phyloP scores from a whole-genome alignment of 495 filamentous ascomycete genomes.

The Zalerion maritima region DNA sequence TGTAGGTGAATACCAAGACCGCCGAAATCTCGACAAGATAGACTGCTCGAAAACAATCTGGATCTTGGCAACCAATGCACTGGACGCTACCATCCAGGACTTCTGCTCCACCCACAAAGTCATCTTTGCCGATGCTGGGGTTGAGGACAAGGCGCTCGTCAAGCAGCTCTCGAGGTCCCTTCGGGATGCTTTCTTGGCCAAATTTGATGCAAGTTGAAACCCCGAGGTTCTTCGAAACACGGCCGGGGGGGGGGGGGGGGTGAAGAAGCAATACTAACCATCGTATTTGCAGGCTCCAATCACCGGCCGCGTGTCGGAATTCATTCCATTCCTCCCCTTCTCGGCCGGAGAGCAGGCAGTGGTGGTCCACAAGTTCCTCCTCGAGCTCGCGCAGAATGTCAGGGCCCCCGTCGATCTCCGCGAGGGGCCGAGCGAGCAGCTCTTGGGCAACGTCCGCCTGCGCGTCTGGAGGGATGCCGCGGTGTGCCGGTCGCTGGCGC shows the following conservation, averaged over 20 bases:
- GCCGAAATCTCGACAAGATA: slow-evolving; percentile 22
- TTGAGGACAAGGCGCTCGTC: slow-evolving; percentile 12
- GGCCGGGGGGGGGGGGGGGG: no score
- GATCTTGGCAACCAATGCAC: slow-evolving; percentile 39
- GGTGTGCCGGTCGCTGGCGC: slow-evolving; percentile 21
- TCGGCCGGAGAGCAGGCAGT: slow-evolving; percentile 24
- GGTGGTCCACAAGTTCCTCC: slow-evolving; percentile 29
- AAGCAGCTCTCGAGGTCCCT: slow-evolving; percentile 17
- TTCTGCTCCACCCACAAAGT: slow-evolving; percentile 17
- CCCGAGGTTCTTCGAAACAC: slow-evolving; percentile 1
- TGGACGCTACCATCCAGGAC: slow-evolving; percentile 23
- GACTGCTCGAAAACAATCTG: slow-evolving; percentile 42
- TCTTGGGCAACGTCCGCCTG: slow-evolving; percentile 25
- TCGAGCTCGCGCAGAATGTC: slow-evolving; percentile 20
- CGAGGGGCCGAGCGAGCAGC: slow-evolving; percentile 10
- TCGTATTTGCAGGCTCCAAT: slow-evolving; percentile 17
- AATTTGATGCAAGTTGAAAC: slow-evolving; percentile 14
- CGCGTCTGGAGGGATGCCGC: slow-evolving; percentile 17
- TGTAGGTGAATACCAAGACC: slow-evolving; percentile 35
- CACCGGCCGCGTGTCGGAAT: slow-evolving; percentile 23
- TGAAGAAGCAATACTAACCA: no score
- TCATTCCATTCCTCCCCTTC: slow-evolving; percentile 37
- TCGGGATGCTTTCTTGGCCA: slow-evolving; percentile 13
- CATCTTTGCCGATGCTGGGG: slow-evolving; percentile 10
- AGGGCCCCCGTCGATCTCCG: slow-evolving; percentile 15